Base-by-base conservation (phyloP, 805 yeast species). In the Barnettozyma pratensis region DNA sequence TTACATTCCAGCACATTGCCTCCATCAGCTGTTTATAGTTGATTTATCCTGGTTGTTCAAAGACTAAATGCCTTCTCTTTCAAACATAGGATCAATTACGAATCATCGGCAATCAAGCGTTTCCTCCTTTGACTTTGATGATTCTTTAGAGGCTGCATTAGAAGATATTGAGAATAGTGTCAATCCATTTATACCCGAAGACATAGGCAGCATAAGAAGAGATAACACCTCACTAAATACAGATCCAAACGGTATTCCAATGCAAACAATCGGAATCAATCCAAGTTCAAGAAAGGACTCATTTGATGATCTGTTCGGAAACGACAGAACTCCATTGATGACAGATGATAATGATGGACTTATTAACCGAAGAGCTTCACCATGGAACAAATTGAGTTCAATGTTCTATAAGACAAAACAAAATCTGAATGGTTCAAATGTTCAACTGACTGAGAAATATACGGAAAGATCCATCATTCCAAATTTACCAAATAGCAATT, bases 81-180 rank as follows among this genome's bases (percentile, higher is more conserved):
- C 57, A 38, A 52, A 46, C 14, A 44, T 39, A 38, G 48, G 46
- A 45, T 32, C 57, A 41, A 53, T 49, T 35, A 46, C 57, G 9
- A 45, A 47, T 29, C 53, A 50, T 37, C 57, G 60, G 44, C 60
- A 59, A 42, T 52, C 55, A 45, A 70, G 73, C 46, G 55, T 59
- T 31, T 76, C 76, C 41, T 70, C 80, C 10, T 73, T 83, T 57
- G 89, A 84, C 55, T 76, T 85, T 59, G 89, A 84, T 60, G 74
- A 72, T 53, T 80, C 85, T 9, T 69, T 83, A 49, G 86, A 82
- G 57, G 79, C 79, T 42, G 92, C 89, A 1, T 67, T 85, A 54
- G 79, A 79, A 51, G 68, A 58, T 71, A 70, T 54, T 57, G 80
- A 66, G 63, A 72, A 71, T 54, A 43, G 37, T 5, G 37, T 47